phyloP scores from a whole-genome alignment of 2,329 filamentous ascomycete genomes.

The Hypocrella siamensis region DNA sequence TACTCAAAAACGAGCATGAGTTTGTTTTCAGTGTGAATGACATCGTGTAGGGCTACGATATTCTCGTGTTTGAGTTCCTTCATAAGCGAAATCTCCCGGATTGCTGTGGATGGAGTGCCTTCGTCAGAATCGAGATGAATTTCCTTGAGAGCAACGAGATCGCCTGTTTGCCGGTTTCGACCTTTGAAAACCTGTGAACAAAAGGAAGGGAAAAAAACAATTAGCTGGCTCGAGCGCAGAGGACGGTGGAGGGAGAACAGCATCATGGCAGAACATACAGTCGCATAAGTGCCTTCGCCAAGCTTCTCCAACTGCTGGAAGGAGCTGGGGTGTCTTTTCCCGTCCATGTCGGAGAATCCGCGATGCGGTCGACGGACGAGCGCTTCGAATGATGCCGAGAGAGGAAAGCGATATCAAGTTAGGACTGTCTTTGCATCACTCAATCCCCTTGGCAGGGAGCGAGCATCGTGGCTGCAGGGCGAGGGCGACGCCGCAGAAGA shows the following conservation, averaged over 20 bases:
- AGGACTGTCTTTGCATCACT: too few relatives aligned
- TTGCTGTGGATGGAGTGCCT: constrained; percentile 91
- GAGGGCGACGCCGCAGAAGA: too few relatives aligned
- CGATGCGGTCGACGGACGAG: too few relatives aligned
- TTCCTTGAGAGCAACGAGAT: constrained; percentile 93
- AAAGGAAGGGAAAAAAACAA: too few relatives aligned
- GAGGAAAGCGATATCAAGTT: too few relatives aligned
- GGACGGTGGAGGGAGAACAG: background rate
- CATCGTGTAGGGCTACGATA: constrained; percentile 92
- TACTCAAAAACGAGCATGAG: constrained; percentile 98
- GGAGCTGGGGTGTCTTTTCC: constrained; percentile 81
- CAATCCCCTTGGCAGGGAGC: too few relatives aligned
- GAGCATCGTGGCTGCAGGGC: too few relatives aligned
- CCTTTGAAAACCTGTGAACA: constrained; percentile 92
- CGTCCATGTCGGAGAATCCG: constrained; percentile 59
- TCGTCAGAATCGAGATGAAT: constrained; percentile 98
- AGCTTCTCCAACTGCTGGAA: constrained; percentile 99
- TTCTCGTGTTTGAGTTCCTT: constrained; percentile 99
- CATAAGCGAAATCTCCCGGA: constrained; percentile 97
- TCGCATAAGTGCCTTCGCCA: constrained; percentile 96
- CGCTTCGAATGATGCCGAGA: too few relatives aligned
- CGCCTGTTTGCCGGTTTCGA: constrained; percentile 89
- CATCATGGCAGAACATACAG: constrained; percentile 38
- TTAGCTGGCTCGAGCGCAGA: constrained; percentile 4
- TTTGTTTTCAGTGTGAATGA: constrained; percentile 99